phyloP scores from a whole-genome alignment of 2,329 filamentous ascomycete species.

The Aspergillus quadricinctus region DNA sequence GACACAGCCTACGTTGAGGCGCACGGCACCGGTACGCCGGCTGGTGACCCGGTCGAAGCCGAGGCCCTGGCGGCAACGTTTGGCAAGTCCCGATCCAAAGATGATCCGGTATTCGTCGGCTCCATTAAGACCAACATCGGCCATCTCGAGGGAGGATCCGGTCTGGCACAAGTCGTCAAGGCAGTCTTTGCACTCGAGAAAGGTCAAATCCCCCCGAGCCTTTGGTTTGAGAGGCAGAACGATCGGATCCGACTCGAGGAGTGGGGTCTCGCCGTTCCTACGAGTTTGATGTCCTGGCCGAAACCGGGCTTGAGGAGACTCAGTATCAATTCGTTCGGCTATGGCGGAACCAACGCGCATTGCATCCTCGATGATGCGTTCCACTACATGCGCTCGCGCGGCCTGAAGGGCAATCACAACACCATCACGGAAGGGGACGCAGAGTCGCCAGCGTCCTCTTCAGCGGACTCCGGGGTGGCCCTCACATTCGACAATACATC shows the following conservation, averaged over 20 bases:
- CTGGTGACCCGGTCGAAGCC: constrained; percentile 18
- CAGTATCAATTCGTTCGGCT: constrained; percentile 17
- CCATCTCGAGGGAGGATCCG: constrained; percentile 29
- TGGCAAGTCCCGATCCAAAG: neutral
- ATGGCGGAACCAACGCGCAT: constrained; percentile 19
- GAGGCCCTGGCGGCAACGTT: constrained; percentile 10
- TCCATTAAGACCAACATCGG: constrained; percentile 11
- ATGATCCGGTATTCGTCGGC: constrained; percentile 1
- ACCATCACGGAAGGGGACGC: neutral
- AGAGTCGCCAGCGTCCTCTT: neutral
- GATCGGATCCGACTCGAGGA: neutral
- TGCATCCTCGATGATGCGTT: constrained; percentile 12
- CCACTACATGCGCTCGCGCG: neutral
- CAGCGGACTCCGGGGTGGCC: neutral
- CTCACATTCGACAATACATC: too few relatives aligned
- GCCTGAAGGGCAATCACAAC: neutral
- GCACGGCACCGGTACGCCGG: constrained; percentile 39
- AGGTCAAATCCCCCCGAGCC: constrained; percentile 31
- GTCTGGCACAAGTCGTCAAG: constrained; percentile 41
- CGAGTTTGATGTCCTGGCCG: constrained; percentile 4
- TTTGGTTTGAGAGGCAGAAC: too few relatives aligned
- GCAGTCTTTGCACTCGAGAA: constrained; percentile 41
- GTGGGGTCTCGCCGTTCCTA: neutral
- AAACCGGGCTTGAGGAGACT: constrained; percentile 2
- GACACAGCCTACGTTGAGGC: constrained; percentile 33